Evolutionary conservation across 2,329 filamentous ascomycete genomes (phyloP).

Genomic region (Onygena corvina): DNA sequence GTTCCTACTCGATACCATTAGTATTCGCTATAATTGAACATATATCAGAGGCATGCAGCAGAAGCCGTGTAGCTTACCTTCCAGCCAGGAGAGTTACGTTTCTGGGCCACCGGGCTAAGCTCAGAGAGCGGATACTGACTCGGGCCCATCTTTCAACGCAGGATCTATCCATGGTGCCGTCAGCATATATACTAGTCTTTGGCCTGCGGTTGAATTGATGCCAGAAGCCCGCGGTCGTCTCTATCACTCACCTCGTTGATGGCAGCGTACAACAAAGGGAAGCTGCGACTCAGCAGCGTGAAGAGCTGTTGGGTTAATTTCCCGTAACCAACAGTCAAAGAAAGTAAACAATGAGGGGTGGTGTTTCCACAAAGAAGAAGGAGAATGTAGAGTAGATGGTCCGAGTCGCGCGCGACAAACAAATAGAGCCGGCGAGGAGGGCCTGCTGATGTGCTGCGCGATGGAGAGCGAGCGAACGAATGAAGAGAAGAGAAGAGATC

Average conservation of each 20-base stretch:
- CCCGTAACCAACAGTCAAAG: background rate
- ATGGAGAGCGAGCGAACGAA: constrained; percentile 13
- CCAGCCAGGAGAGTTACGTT: constrained; percentile 87
- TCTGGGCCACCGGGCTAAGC: constrained; percentile 70
- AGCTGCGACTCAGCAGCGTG: background rate
- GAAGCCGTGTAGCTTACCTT: constrained; percentile 36
- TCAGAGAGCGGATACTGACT: constrained; percentile 71
- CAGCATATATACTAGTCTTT: background rate
- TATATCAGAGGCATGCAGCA: background rate
- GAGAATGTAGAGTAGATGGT: too few species aligned
- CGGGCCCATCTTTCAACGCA: constrained; percentile 41
- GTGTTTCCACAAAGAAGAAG: constrained; percentile 1
- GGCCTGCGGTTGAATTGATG: background rate
- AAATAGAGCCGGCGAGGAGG: constrained; percentile 5
- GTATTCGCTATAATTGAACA: background rate
- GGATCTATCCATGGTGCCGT: background rate
- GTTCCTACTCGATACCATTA: constrained; percentile 15
- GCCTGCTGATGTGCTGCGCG: background rate
- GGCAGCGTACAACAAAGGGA: background rate
- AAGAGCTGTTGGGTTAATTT: background rate
- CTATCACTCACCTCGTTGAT: too few species aligned
- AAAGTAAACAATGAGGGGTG: constrained; percentile 11
- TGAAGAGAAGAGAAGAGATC: constrained; percentile 13
- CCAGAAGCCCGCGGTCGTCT: too few species aligned
- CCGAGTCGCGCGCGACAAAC: constrained; percentile 9